phyloP scores from a whole-genome alignment of 805 yeast genomes.

The Schwanniomyces sp. region DNA sequence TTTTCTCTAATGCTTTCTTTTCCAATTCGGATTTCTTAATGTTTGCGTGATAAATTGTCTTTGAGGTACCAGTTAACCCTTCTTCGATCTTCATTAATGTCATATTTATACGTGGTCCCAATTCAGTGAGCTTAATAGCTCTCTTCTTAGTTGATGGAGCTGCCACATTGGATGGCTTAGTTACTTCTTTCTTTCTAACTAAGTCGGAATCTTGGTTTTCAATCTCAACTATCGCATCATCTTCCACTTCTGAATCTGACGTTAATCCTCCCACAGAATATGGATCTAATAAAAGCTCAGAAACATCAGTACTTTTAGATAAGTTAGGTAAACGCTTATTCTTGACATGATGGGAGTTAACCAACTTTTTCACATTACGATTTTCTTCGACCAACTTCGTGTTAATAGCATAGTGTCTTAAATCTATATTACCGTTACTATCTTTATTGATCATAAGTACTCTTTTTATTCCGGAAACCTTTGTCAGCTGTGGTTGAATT shows the following conservation, averaged over 20 bases:
- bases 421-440: slow-evolving; percentile 67
- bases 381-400: slow-evolving; percentile 82
- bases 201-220: slow-evolving; percentile 18
- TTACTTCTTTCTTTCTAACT: slow-evolving; percentile 19
- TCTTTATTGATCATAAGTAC: slow-evolving; percentile 82
- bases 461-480: slow-evolving; percentile 72
- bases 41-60: slow-evolving; percentile 78
- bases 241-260: slow-evolving; percentile 92
- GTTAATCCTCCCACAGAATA: slow-evolving; percentile 79
- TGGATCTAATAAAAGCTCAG: slow-evolving; percentile 82
- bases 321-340: slow-evolving; percentile 72
- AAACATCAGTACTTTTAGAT: slow-evolving; percentile 65
- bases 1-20: slow-evolving; percentile 58
- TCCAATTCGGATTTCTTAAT: slow-evolving; percentile 66
- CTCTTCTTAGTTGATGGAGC: slow-evolving; percentile 50
- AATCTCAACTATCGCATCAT: slow-evolving; percentile 77
- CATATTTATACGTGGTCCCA: slow-evolving; percentile 87
- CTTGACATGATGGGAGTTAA: slow-evolving; percentile 57
- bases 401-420: slow-evolving; percentile 87
- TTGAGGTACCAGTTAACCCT: slow-evolving; percentile 79
- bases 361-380: slow-evolving; percentile 67
- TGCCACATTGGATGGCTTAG: slow-evolving; percentile 17
- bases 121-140: slow-evolving; percentile 88
- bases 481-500: slow-evolving; percentile 79
- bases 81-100: slow-evolving; percentile 85